These are phyloP conservation scores for Volvox africanus DNA, from an alignment of 139 green algal species.

Conservation along the genomic window DNA sequence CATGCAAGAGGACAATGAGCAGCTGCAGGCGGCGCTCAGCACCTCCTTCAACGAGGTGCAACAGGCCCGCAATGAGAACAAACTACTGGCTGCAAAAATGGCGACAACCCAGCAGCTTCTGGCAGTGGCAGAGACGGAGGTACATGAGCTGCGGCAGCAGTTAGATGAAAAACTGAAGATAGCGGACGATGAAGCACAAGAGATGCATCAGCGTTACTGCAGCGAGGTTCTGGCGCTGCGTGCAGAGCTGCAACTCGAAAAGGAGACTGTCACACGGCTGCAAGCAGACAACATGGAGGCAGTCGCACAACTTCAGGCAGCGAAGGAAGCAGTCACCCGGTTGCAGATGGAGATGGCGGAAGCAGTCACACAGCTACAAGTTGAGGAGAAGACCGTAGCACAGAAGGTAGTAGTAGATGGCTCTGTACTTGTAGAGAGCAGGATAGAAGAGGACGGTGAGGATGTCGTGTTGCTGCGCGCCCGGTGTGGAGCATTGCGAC, in stretches of 20 bases:
- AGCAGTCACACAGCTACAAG: too few species aligned
- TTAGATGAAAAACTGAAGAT: too few species aligned
- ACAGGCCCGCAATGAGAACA: background rate
- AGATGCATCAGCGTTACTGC: background rate
- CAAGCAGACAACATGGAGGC: background rate
- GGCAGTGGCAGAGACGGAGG: background rate
- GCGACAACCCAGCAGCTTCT: background rate
- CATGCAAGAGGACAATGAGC: too few species aligned
- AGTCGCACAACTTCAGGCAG: too few species aligned
- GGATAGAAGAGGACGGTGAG: background rate
- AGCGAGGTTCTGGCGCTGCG: conserved; percentile 1
- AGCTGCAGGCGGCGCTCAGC: too few species aligned
- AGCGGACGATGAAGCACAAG: background rate
- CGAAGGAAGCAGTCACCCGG: too few species aligned
- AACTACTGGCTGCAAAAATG: background rate
- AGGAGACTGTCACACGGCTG: background rate
- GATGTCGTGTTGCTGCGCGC: background rate
- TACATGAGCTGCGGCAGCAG: background rate
- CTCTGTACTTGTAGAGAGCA: background rate
- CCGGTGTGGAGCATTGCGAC: conserved; percentile 1
- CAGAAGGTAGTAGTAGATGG: background rate
- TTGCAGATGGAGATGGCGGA: too few species aligned
- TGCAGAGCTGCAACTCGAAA: background rate
- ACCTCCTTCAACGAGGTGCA: background rate
- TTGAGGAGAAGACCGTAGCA: background rate